Base-by-base conservation (phyloP, 106 monocot species). In the Dioscorea alata region DNA sequence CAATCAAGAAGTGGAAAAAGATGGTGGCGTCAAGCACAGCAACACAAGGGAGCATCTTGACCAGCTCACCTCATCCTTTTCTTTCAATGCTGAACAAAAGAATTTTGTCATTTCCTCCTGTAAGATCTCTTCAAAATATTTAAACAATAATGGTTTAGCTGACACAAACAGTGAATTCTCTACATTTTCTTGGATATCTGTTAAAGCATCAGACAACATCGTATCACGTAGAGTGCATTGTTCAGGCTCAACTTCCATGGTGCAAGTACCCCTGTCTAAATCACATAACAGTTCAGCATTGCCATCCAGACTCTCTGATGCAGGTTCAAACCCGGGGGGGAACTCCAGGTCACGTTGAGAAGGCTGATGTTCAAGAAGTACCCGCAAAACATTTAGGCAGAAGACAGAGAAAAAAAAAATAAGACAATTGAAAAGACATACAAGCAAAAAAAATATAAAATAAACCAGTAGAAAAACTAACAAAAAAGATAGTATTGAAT, bases 281-380 rank as follows among this genome's bases (percentile, higher is more conserved):
- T 23, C 24, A 64, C 54, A 53, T 31, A 69, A 32, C 50, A 53
- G 57, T 33, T 61, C 24, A 28, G 19, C 57, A 49, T 31, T 59
- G 23, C 13, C 32, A 61, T 69, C 72, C 60, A 19, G 21, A 73
- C 17, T 65, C 56, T 24, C 67, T 49, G 17, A 12, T 21, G 18
- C 34, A 75, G 77, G 83, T 70, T 59, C 96, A 87, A 97, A 97
- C n/a, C 96, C 96, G 22, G 96, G 96, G 17, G 96, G 96, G 21
- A 89, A 76, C 48, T 96, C 96, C 66, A 87, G 53, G 56, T 89
- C 78, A 69, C 25, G 21, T 4, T 23, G 54, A 57, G 63, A 63
- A 59, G 64, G 22, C 25, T 76, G 42, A 61, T 59, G 59, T 63
- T 75, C 76, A 71, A 21, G 34, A 48, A 70, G 32, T 63, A 69